These are phyloP conservation scores for Amanita thiersii DNA, from an alignment of 768 basidiomycete genomes.

Conservation along the genomic window DNA sequence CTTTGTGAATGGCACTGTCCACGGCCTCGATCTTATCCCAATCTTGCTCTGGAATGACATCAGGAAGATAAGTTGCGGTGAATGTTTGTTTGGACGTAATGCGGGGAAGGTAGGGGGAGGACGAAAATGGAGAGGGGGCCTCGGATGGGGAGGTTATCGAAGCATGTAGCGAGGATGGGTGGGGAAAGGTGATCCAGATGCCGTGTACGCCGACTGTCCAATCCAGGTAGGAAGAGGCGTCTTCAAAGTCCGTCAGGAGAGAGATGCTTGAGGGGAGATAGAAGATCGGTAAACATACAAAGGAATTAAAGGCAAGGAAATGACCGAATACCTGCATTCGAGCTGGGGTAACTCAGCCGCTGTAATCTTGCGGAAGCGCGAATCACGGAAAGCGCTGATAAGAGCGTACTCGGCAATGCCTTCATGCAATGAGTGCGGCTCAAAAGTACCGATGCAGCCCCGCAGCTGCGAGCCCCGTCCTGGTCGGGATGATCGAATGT, in stretches of 20 bases:
- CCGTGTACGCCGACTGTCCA: slow-evolving; percentile 94
- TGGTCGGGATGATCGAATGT: slow-evolving; percentile 54
- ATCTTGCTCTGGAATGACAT: slow-evolving; percentile 87
- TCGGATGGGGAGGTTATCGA: slow-evolving; percentile 41
- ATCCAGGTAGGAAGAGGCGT: slow-evolving; percentile 76
- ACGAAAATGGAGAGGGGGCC: slow-evolving; percentile 66
- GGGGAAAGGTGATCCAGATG: slow-evolving; percentile 81
- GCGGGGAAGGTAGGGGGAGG: slow-evolving; percentile 50
- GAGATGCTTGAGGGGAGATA: slow-evolving; percentile 54
- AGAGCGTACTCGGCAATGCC: slow-evolving; percentile 88
- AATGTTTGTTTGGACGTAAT: slow-evolving; percentile 52
- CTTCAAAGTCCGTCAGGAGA: slow-evolving; percentile 89
- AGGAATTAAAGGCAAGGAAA: slow-evolving; percentile 6
- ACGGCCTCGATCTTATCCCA: slow-evolving; percentile 90
- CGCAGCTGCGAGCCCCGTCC: slow-evolving; percentile 60
- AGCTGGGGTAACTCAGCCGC: slow-evolving; percentile 68
- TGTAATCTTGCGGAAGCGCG: slow-evolving; percentile 76
- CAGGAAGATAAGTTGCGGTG: slow-evolving; percentile 87
- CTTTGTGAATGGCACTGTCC: slow-evolving; percentile 88
- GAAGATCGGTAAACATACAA: slow-evolving; percentile 1
- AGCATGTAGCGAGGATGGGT: slow-evolving; percentile 53
- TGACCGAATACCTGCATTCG: slow-evolving; percentile 72
- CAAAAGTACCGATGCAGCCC: slow-evolving; percentile 95
- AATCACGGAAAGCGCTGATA: slow-evolving; percentile 84
- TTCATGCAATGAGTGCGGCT: slow-evolving; percentile 59